Evolutionary conservation across 768 basidiomycete genomes (phyloP).

Genomic region (Trametes sanguinea): DNA sequence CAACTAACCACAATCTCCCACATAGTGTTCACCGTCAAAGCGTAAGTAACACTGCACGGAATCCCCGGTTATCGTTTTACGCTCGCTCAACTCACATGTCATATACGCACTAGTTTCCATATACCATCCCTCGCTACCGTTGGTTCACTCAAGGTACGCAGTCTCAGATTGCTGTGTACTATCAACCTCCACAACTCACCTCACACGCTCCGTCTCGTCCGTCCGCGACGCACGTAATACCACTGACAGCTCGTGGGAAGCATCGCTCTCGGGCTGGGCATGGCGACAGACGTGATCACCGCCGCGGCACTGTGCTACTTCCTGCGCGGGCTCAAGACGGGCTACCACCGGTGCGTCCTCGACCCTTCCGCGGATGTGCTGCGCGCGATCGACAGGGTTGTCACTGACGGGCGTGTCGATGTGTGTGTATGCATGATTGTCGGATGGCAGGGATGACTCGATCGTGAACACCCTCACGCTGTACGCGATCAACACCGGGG

Average conservation of each 20-base stretch:
- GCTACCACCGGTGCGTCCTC: constrained; percentile 40
- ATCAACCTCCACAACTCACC: neutral
- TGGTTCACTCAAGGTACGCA: constrained; percentile 38
- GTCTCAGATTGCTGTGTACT: neutral
- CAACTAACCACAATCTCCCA: too few relatives aligned
- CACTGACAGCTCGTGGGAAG: constrained; percentile 43
- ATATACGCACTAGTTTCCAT: constrained; percentile 8
- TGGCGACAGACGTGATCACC: constrained; percentile 52
- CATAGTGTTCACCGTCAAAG: constrained; percentile 45
- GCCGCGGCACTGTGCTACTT: constrained; percentile 55
- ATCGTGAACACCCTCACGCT: constrained; percentile 55
- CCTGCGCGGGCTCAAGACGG: constrained; percentile 55
- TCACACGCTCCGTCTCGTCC: neutral
- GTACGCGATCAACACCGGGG: constrained; percentile 65
- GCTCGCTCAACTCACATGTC: neutral
- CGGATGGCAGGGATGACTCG: constrained; percentile 48
- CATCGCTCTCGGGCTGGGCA: constrained; percentile 49
- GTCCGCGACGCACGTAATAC: neutral
- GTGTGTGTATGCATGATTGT: neutral
- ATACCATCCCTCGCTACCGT: constrained; percentile 44
- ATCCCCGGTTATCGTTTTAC: neutral
- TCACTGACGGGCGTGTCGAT: neutral
- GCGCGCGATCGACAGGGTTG: neutral
- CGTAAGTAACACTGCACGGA: constrained; percentile 36
- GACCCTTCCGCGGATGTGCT: neutral